phyloP scores from a whole-genome alignment of 768 basidiomycete species.

The Lactifluus rugatus region DNA sequence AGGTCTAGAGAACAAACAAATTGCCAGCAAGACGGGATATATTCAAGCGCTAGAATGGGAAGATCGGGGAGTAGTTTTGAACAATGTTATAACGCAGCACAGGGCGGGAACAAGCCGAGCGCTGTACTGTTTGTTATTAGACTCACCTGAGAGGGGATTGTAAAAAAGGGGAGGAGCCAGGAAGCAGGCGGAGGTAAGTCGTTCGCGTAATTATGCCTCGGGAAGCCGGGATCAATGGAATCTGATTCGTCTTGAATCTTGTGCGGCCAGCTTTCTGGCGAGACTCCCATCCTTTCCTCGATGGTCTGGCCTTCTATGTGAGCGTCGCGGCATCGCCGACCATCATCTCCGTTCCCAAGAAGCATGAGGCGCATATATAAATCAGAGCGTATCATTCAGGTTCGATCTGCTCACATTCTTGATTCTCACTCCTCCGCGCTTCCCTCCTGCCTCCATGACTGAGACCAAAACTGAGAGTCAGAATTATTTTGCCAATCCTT shows the following conservation, averaged over 20 bases:
- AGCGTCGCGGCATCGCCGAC: slow-evolving; percentile 19
- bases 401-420: slow-evolving; percentile 18
- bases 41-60: slow-evolving; percentile 8
- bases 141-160: slow-evolving; percentile 6
- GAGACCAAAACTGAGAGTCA: slow-evolving; percentile 14
- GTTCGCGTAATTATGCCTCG: slow-evolving; percentile 20
- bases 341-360: slow-evolving; percentile 19
- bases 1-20: slow-evolving; percentile 5
- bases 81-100: neutral
- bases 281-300: slow-evolving; percentile 10
- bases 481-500: slow-evolving; percentile 2
- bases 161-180: slow-evolving; percentile 11
- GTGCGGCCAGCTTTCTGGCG: slow-evolving; percentile 12
- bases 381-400: slow-evolving; percentile 11
- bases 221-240: slow-evolving; percentile 18
- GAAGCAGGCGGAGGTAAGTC: slow-evolving; percentile 13
- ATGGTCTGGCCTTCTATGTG: slow-evolving; percentile 18
- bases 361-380: slow-evolving; percentile 15
- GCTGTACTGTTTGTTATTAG: slow-evolving; percentile 16
- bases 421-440: slow-evolving; percentile 19
- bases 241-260: slow-evolving; percentile 18
- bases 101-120: slow-evolving; percentile 12
- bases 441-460: slow-evolving; percentile 19
- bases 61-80: neutral
- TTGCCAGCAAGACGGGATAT: neutral